Conservation (phyloP, 2,329 filamentous ascomycete species). For the Sphaerostilbella broomeana region DNA sequence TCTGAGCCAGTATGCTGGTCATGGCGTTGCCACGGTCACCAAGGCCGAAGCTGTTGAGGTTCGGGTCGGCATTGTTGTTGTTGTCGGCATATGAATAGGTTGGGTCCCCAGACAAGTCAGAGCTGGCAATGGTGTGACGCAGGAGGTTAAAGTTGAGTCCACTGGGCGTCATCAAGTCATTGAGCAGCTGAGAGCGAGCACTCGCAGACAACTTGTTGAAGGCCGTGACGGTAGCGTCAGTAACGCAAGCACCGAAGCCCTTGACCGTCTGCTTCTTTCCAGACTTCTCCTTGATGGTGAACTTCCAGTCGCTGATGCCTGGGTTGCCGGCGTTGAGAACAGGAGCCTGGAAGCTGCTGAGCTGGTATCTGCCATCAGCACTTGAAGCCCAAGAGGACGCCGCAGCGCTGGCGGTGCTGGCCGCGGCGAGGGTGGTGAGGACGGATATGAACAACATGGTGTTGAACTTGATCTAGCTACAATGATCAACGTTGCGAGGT, state of each 20-base stretch:
- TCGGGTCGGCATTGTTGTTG: conserved; percentile 12
- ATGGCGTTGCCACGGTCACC: conserved; percentile 34
- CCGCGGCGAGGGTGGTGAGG: conserved; percentile 10
- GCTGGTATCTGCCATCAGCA: conserved; percentile 30
- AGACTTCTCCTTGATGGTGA: conserved; percentile 33
- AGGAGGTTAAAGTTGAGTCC: conserved; percentile 35
- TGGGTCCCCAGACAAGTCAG: conserved; percentile 33
- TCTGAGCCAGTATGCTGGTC: conserved; percentile 30
- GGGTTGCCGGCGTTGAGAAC: conserved; percentile 28
- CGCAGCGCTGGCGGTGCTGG: conserved; percentile 3
- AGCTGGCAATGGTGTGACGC: conserved; percentile 35
- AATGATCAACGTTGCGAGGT: no score
- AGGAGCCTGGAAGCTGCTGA: conserved; percentile 28
- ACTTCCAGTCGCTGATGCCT: conserved; percentile 30
- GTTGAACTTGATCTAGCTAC: neutral
- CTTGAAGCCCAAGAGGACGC: conserved; percentile 25
- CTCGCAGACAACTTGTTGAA: conserved; percentile 28
- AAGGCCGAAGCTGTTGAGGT: conserved; percentile 25
- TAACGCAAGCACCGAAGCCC: conserved; percentile 37
- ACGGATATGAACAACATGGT: conserved; percentile 11
- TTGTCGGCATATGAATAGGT: conserved; percentile 34
- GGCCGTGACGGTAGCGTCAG: conserved; percentile 34
- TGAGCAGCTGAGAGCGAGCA: conserved; percentile 27
- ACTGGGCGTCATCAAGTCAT: conserved; percentile 28
- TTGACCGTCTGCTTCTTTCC: conserved; percentile 32